phyloP scores from a whole-genome alignment of 2,329 filamentous ascomycete genomes.

The Arthrinium phaeospermum region DNA sequence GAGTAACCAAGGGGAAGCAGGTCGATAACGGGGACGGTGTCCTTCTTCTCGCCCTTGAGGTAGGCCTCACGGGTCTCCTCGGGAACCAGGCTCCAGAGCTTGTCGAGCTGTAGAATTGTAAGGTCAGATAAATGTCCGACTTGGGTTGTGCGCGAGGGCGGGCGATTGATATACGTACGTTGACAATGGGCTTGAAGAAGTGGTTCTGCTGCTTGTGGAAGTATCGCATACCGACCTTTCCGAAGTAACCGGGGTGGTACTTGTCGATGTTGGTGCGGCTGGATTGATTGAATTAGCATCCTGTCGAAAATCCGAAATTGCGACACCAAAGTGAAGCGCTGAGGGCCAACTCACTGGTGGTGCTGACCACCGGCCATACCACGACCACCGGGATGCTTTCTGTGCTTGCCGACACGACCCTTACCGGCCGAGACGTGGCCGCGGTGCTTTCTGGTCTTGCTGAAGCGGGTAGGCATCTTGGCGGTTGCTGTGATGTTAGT shows the following conservation, averaged over 20 bases:
- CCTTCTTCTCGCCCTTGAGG: conserved; percentile 77
- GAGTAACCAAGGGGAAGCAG: conserved; percentile 96
- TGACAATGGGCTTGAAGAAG: conserved; percentile 98
- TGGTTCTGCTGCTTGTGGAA: conserved; percentile 97
- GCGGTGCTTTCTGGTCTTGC: conserved; percentile 84
- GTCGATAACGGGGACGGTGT: conserved; percentile 97
- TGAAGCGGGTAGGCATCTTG: conserved; percentile 76
- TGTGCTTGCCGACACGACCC: conserved; percentile 98
- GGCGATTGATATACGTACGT: conserved; percentile 90
- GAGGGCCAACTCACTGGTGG: neutral
- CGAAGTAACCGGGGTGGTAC: conserved; percentile 89
- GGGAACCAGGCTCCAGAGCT: conserved; percentile 97
- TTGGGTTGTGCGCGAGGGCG: neutral
- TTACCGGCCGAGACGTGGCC: conserved; percentile 98
- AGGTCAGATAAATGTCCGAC: conserved; percentile 61
- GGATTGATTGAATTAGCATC: conserved; percentile 49
- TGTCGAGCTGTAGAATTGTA: conserved; percentile 77
- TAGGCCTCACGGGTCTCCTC: conserved; percentile 92
- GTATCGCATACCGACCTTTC: conserved; percentile 73
- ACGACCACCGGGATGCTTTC: conserved; percentile 87
- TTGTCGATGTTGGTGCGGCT: conserved; percentile 79
- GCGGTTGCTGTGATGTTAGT: conserved; percentile 38
- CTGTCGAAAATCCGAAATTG: neutral
- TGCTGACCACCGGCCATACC: conserved; percentile 92
- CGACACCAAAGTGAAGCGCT: neutral